Evolutionary conservation across 2,329 filamentous ascomycete genomes (phyloP), one percentile per base, ranked within the genome.

Genomic region (Rhytidhysteron rufulum): DNA sequence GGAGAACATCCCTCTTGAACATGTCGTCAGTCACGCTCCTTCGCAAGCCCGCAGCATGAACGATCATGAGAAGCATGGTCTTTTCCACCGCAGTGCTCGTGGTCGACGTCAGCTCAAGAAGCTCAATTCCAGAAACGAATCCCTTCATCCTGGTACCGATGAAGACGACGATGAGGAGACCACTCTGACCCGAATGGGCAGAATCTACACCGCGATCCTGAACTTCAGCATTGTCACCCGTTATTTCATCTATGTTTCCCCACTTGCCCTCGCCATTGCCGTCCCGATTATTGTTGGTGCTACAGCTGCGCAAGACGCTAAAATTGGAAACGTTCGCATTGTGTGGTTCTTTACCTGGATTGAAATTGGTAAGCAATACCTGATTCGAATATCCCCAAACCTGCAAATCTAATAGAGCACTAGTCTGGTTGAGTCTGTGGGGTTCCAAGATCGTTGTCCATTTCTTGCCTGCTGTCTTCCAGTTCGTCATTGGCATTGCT

Each of bases 341-440:
- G 67, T 75, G 39, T 80, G 75, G 71, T 79, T 84, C 63, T 84
- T 82, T 64, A 72, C 73, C 15, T 84, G 80, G 80, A 66, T 83
- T 27, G 79, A 83, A 58, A 72, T 83, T 34, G 69, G 63, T 66
- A 49, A 45, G 62, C 49, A n/a, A 22, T 29, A 16, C 9, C 21
- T 2, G 22, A 19, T 31, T 9, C 16, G 13, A 16, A 22, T 5
- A 6, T 41, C 29, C 47, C 54, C 34, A 6, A 7, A 5, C 53
- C 43, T 20, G 1, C 15, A 6, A 7, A 13, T 17, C 32, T 40
- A 25, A 40, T 25, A 27, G n/a, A 22, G 10, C 5, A 19, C 8
- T 35, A 63, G 65, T 83, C 39, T 84, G 80, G 80, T 63, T 80
- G 27, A 76, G 75, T 53, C 65, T 84, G 44, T 84, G 80, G 80